Conservation (phyloP, 2,329 filamentous ascomycete genomes). For the Arachnopeziza araneosa region DNA sequence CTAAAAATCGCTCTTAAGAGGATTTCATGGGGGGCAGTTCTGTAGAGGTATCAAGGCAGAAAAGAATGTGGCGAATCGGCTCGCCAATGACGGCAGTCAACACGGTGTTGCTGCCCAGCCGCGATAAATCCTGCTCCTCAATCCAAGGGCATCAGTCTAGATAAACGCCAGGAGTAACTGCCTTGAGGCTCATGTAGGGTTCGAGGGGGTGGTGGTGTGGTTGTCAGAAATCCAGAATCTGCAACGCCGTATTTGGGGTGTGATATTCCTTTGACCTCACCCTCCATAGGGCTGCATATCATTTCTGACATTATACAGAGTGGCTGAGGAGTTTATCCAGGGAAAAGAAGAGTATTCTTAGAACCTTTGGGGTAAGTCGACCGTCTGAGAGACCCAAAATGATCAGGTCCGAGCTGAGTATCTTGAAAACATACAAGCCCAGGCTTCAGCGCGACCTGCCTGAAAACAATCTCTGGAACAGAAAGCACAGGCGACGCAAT, state of each 20-base stretch:
- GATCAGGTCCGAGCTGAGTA: background rate
- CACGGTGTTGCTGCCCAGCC: constrained; percentile 6
- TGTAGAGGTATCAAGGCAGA: constrained; percentile 14
- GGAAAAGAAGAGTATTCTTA: background rate
- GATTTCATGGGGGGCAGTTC: constrained; percentile 11
- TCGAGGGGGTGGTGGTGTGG: background rate
- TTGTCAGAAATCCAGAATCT: background rate
- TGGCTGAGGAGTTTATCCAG: background rate
- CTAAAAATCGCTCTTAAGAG: constrained; percentile 13
- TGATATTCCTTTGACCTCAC: background rate
- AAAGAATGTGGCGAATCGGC: constrained; percentile 20
- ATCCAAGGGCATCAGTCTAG: constrained; percentile 8
- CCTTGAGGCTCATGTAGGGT: constrained; percentile 15
- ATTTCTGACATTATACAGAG: background rate
- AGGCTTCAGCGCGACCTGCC: background rate
- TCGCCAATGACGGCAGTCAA: constrained; percentile 11
- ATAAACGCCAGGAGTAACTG: constrained; percentile 7
- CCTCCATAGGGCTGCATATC: background rate
- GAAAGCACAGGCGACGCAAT: background rate
- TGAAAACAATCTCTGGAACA: background rate
- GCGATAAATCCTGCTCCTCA: constrained; percentile 2
- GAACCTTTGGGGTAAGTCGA: background rate
- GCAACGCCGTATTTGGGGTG: background rate
- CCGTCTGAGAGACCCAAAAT: background rate
- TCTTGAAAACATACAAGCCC: background rate